These are phyloP conservation scores for Lentithecium fluviatile DNA, from an alignment of 495 filamentous ascomycete genomes.

Conservation along the genomic window DNA sequence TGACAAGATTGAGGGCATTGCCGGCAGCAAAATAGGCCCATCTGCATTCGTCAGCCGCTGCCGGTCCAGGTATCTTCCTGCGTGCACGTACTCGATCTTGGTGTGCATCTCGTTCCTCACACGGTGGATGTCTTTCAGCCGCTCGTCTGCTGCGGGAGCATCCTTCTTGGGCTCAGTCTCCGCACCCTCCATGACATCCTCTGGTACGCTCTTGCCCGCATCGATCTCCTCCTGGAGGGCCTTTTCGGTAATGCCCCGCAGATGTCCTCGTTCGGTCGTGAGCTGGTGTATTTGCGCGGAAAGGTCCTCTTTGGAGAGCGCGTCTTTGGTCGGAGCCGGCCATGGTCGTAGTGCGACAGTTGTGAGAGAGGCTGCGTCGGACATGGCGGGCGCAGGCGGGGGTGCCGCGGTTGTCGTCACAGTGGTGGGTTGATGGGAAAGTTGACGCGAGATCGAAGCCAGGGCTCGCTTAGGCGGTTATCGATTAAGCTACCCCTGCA, in stretches of 20 bases:
- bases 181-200: conserved; percentile 51
- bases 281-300: conserved; percentile 36
- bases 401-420: background rate
- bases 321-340: conserved; percentile 27
- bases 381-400: conserved; percentile 5
- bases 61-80: background rate
- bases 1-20: conserved; percentile 76
- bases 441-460: background rate
- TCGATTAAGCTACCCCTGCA: conserved; percentile 13
- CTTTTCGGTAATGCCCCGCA: conserved; percentile 43
- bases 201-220: conserved; percentile 46
- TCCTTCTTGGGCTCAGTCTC: conserved; percentile 47
- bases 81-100: conserved; percentile 8
- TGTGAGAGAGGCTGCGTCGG: background rate
- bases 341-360: conserved; percentile 38
- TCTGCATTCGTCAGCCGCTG: conserved; percentile 15
- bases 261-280: conserved; percentile 39
- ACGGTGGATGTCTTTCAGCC: conserved; percentile 51
- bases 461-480: conserved; percentile 3
- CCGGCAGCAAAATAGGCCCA: conserved; percentile 64
- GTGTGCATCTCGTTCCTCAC: conserved; percentile 27
- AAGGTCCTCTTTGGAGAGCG: conserved; percentile 22
- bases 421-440: conserved; percentile 6
- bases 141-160: conserved; percentile 43
- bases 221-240: conserved; percentile 67